Evolutionary conservation across 805 yeast genomes (phyloP), one percentile per base, ranked within the genome.

Genomic region (Myxozyma udenii): DNA sequence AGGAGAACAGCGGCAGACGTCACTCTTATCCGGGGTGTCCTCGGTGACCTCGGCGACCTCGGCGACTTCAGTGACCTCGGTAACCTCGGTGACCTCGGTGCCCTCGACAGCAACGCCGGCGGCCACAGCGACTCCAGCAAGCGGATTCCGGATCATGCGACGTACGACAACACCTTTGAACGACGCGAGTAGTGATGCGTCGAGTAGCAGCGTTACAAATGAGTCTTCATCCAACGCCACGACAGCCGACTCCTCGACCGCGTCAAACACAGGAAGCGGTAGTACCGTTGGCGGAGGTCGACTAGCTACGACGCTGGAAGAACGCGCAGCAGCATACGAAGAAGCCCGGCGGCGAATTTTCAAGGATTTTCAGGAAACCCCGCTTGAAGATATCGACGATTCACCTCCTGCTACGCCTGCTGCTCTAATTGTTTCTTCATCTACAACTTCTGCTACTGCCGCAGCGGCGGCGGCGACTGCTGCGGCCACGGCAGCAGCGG

Each of bases 281-380:
- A 26, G 81, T 76, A 53, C 81, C 80, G 70, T 70, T 45, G 74
- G 80, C 21, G 70, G 75, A 22, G 64, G 44, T 24, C 30, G 48
- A 16, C 16, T 49, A 11, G 38, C 73, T 4, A 69, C 75, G 14
- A 49, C 58, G 9, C 51, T 65, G 5, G 72, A 62, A 26, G 74
- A 67, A 35, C 54, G 74, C 42, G 71, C 71, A 41, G 75, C 72
- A 12, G 64, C 71, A 28, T 74, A 74, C 54, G 65, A 63, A 54
- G 69, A 69, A 53, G 68, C 73, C 9, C 61, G 77, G 28, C 72
- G 69, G 24, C 62, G 73, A 41, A 74, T 74, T 21, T 73, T 74
- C 53, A 52, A 64, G 44, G 67, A 62, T 36, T 62, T 60, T 37
- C 47, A 60, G 19, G 58, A 48, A 26, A 21, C 46, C 5, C 47